Conservation (phyloP, 2,329 filamentous ascomycete genomes). For the Cercospora janseana region DNA sequence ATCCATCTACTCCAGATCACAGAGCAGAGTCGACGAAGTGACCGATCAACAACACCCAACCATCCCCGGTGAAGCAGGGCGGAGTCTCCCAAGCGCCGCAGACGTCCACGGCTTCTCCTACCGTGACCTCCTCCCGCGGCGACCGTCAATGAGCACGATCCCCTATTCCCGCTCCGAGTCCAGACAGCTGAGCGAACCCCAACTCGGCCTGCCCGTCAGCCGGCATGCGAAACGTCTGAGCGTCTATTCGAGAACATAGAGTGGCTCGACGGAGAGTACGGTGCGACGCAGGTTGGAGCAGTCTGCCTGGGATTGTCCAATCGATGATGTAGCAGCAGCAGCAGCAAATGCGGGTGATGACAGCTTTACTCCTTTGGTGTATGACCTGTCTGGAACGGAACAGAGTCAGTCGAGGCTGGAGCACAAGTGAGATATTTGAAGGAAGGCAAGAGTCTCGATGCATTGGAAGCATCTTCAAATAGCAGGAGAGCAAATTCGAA, state of each 20-base stretch:
- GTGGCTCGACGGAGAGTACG: slow-evolving; percentile 16
- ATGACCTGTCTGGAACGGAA: too few species aligned
- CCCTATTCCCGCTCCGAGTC: neutral
- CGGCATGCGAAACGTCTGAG: slow-evolving; percentile 4
- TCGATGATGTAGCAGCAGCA: too few species aligned
- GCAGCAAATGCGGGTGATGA: too few species aligned
- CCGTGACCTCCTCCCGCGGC: slow-evolving; percentile 15
- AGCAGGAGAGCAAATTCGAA: too few species aligned
- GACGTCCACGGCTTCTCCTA: slow-evolving; percentile 14
- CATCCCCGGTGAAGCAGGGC: neutral
- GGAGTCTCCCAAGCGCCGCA: slow-evolving; percentile 2
- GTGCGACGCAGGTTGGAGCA: slow-evolving; percentile 14
- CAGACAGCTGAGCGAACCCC: neutral
- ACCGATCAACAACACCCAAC: neutral
- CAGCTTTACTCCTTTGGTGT: too few species aligned
- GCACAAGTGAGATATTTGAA: too few species aligned
- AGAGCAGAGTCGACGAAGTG: slow-evolving; percentile 11
- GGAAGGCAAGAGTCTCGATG: too few species aligned
- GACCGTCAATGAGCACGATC: slow-evolving; percentile 4
- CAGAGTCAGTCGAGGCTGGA: too few species aligned
- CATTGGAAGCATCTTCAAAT: too few species aligned
- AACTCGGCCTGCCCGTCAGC: neutral
- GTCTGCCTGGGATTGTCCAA: slow-evolving; percentile 1
- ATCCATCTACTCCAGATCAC: slow-evolving; percentile 16
- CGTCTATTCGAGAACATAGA: slow-evolving; percentile 5